Base-by-base conservation (phyloP, 2,329 filamentous ascomycete genomes). In the Colletotrichum navitas region DNA sequence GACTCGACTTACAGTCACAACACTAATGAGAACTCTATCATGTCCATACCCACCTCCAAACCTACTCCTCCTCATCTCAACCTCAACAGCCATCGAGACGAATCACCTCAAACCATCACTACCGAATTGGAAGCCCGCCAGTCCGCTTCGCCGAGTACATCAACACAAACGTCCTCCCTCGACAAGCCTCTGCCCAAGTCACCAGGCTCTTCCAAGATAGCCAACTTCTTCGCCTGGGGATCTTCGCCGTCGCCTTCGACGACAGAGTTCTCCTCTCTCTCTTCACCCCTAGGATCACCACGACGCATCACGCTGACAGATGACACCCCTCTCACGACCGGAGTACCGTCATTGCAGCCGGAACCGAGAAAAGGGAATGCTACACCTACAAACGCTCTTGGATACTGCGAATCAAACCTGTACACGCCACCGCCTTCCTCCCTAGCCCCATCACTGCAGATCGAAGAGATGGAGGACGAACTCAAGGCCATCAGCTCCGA, bases 401-500 rank as follows among this genome's bases (percentile, higher is more conserved):
- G 82, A 66, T 88, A 87, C 76, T 81, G 81, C 76, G 86, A 89
- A 81, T 82, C 84, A 68, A 86, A 87, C 75, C 77, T 88, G 73
- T 85, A 84, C 73, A 87, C 85, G 77, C 85, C 87, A 74, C 81
- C 80, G 66, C 78, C 79, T 68, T 78, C 77, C 74, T 78, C 81
- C 66, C 72, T 80, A 63, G 80, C 85, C 56, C 76, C 86, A 75
- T 86, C 76, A 80, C 77, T 80, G 74, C 82, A 94, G 80, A 88
- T 97, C 77, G 90, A 94, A 80, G 94, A 97, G 80, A 91, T 99
- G 85, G 96, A 99, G 85, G 93, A 94, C 80, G 96, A 99, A 85
- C 83, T 99, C 75, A 94, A 94, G 77, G 93, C 95, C 81, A 95
- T 99, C 83, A 97, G 94, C 84, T 89, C 91, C 72, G 96, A 99